phyloP scores from a whole-genome alignment of 1,139 yeast genomes.

The Kodamaea alishanica region DNA sequence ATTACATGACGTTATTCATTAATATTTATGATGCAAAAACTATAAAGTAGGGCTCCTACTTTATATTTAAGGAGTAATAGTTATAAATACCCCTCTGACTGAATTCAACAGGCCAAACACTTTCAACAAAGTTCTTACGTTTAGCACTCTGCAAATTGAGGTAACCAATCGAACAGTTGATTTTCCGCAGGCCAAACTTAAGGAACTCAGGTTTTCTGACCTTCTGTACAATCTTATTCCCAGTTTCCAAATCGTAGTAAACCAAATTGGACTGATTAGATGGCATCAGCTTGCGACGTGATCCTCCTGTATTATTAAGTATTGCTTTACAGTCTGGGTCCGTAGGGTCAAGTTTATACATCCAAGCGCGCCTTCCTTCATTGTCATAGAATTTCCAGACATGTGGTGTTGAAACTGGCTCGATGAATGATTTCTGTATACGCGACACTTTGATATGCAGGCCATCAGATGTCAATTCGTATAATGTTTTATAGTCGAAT shows the following conservation, averaged over 20 bases:
- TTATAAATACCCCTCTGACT: constrained; percentile 70
- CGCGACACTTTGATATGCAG: constrained; percentile 33
- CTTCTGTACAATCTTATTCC: constrained; percentile 58
- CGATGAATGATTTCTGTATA: constrained; percentile 24
- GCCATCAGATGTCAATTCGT: constrained; percentile 43
- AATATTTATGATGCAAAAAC: too few relatives aligned
- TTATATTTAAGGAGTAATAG: constrained; percentile 55
- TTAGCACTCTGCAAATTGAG: constrained; percentile 37
- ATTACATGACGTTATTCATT: too few relatives aligned
- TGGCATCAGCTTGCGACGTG: constrained; percentile 1
- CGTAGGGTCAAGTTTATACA: constrained; percentile 48
- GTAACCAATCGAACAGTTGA: constrained; percentile 55
- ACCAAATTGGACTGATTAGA: constrained; percentile 31
- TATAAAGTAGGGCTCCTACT: constrained; percentile 14
- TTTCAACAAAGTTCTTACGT: constrained; percentile 38
- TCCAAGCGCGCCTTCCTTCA: constrained; percentile 82
- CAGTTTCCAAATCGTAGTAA: constrained; percentile 61
- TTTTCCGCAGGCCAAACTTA: constrained; percentile 60
- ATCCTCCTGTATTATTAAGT: constrained; percentile 16
- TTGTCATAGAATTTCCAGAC: constrained; percentile 55
- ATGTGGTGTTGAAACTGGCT: constrained; percentile 26
- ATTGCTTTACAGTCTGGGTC: constrained; percentile 35
- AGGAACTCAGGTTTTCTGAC: constrained; percentile 57
- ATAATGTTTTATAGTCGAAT: constrained; percentile 38
- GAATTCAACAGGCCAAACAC: constrained; percentile 61